Percentiles rank a stretch among this genome's conserved stretches.
phyloP scores from a whole-genome alignment of 2,329 filamentous ascomycete genomes.

The Calonectria naviculata region DNA sequence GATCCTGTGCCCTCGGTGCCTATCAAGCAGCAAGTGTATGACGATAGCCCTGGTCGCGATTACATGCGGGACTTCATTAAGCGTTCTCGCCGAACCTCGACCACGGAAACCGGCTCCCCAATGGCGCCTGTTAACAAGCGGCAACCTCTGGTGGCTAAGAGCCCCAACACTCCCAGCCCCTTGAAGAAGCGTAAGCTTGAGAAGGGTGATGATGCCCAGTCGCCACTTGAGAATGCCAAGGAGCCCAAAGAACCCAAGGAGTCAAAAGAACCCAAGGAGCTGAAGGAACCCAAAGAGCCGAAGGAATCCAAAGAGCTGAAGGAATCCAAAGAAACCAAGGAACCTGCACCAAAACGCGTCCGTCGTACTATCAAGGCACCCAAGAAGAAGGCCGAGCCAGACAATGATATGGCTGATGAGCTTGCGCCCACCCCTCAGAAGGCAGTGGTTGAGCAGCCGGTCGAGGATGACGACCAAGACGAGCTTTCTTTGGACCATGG shows the following conservation, averaged over 20 bases:
- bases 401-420: constrained; percentile 29
- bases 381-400: constrained; percentile 25
- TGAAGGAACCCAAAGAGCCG: constrained; percentile 5
- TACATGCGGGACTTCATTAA: constrained; percentile 50
- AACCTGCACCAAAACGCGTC: constrained; percentile 38
- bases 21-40: constrained; percentile 26
- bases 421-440: neutral
- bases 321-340: constrained; percentile 29
- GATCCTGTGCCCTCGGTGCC: constrained; percentile 13
- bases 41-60: constrained; percentile 49
- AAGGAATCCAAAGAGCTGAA: constrained; percentile 29
- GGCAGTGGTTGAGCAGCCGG: neutral
- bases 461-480: constrained; percentile 10
- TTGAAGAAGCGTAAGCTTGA: constrained; percentile 49
- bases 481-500: neutral
- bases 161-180: constrained; percentile 49
- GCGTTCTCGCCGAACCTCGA: constrained; percentile 43
- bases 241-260: constrained; percentile 1
- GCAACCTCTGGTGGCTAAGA: constrained; percentile 47
- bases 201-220: constrained; percentile 28
- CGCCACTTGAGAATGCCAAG: constrained; percentile 34
- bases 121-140: constrained; percentile 40
- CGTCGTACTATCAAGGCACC: constrained; percentile 30
- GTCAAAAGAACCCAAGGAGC: constrained; percentile 9
- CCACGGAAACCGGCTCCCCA: constrained; percentile 46